Evolutionary conservation across 768 basidiomycete genomes (phyloP).

Genomic region (Tricholoma matsutake): DNA sequence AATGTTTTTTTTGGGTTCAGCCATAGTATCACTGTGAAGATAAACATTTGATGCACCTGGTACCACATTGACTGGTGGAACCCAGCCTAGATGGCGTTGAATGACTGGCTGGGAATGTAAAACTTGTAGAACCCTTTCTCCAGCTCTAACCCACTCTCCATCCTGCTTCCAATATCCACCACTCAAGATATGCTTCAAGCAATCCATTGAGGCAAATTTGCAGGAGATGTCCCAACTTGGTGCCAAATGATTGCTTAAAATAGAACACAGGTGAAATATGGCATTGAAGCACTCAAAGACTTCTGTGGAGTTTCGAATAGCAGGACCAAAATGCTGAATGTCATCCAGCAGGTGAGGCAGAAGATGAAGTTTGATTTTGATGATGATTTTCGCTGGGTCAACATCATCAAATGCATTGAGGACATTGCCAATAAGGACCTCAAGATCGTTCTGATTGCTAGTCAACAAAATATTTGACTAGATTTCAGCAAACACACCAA

Average conservation of each 20-base stretch:
- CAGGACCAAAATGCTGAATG: slow-evolving; percentile 25
- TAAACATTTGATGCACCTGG: neutral
- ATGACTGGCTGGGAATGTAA: slow-evolving; percentile 10
- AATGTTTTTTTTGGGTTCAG: neutral
- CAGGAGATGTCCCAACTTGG: slow-evolving; percentile 34
- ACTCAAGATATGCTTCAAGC: slow-evolving; percentile 26
- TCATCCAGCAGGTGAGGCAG: slow-evolving; percentile 26
- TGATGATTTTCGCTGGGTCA: slow-evolving; percentile 25
- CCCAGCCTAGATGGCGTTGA: slow-evolving; percentile 20
- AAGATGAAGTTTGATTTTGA: slow-evolving; percentile 30
- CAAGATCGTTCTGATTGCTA: neutral
- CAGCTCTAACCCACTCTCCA: slow-evolving; percentile 17
- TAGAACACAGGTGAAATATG: slow-evolving; percentile 31
- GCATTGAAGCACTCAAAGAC: slow-evolving; percentile 38
- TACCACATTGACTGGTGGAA: neutral
- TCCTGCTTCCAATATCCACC: slow-evolving; percentile 25
- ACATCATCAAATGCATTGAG: slow-evolving; percentile 25
- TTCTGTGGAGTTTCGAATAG: slow-evolving; percentile 25
- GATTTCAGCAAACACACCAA: slow-evolving; percentile 15
- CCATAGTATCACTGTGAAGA: neutral
- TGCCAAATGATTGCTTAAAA: slow-evolving; percentile 35
- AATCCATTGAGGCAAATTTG: slow-evolving; percentile 21
- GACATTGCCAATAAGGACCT: slow-evolving; percentile 24
- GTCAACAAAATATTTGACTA: neutral
- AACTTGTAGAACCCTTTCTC: slow-evolving; percentile 14